phyloP scores from a whole-genome alignment of 2,329 filamentous ascomycete species.

The Aspergillus piperis region DNA sequence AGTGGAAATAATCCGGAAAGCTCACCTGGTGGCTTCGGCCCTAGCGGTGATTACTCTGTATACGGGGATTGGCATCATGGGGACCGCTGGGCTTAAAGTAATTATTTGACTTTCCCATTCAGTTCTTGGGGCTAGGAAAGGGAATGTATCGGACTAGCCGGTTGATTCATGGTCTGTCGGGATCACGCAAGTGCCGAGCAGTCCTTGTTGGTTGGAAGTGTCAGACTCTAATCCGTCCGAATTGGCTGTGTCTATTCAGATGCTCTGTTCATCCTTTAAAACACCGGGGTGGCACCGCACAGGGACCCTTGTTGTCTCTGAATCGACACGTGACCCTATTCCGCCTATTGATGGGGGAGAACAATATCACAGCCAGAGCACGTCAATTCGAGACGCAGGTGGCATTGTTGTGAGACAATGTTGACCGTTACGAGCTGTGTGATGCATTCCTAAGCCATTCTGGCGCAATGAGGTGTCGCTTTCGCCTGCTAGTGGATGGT shows the following conservation, averaged over 20 bases:
- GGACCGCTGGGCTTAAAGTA: conserved; percentile 22
- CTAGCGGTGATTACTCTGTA: conserved; percentile 13
- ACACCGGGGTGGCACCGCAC: background rate
- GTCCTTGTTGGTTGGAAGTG: background rate
- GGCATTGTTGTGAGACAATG: conserved; percentile 16
- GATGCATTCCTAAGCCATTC: background rate
- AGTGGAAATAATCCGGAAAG: background rate
- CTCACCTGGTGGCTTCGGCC: background rate
- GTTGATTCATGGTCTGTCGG: background rate
- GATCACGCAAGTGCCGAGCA: background rate
- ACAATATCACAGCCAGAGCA: conserved; percentile 20
- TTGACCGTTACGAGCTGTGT: background rate
- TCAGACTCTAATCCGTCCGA: background rate
- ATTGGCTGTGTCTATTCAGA: background rate
- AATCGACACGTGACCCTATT: conserved; percentile 21
- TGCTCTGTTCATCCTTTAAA: background rate
- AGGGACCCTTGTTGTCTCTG: background rate
- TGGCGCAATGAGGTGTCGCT: background rate
- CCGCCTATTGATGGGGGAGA: conserved; percentile 24
- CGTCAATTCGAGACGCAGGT: conserved; percentile 6
- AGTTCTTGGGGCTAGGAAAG: background rate
- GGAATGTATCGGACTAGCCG: background rate
- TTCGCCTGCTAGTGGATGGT: background rate
- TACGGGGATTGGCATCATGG: conserved; percentile 20
- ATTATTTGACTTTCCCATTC: background rate